Base-by-base conservation (phyloP, 1,284 basidiomycete species). In the Malassezia globosa region DNA sequence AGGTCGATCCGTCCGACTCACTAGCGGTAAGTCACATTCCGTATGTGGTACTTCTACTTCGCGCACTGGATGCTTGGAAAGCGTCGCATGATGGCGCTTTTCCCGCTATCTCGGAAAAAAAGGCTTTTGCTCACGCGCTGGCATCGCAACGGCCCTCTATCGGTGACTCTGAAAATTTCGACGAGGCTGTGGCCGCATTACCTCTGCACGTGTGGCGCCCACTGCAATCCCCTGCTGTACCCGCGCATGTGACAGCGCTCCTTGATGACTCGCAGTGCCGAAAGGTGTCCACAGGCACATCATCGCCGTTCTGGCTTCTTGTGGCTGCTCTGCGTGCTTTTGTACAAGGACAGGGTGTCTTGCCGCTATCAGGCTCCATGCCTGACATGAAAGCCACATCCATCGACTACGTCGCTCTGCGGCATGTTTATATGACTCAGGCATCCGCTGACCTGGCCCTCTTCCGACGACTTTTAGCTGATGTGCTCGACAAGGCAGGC, bases 351-450 rank as follows among this genome's bases (percentile, higher is more conserved):
- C 48, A 56, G 2, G 39, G 48, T n/a, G 49, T 48, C 11, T 69
- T 80, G 5, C 82, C 82, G 0, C 73, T 82, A 13, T 76, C 79
- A 0, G 75, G 80, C 2, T 79, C 85, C 0, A 76, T 97, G 1
- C 92, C 92, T 0, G 92, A 97, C 73, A 95, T 99, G 86, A 92
- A 94, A 71, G 82, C 90, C 4, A 84, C 84, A 59, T 94, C 90
- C 0, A 72, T 76, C 31, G 80, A 79, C 48, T 97, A 95, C 69
- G 81, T 89, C 38, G 76, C 79, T 27, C 75, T 92, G 21, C 86
- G 89, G 66, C 79, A 76, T 24, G 65, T 88, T 51, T 92, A 89
- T 74, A 82, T 82, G 59, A 66, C 74, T 4, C 79, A 80, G 47
- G 81, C 85, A 1, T 77, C 80, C 27, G 77, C 80, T 40, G 88